These are phyloP conservation scores for Stephanodiscus triporus DNA, from an alignment of 108 stramenopile species.

Conservation along the genomic window DNA sequence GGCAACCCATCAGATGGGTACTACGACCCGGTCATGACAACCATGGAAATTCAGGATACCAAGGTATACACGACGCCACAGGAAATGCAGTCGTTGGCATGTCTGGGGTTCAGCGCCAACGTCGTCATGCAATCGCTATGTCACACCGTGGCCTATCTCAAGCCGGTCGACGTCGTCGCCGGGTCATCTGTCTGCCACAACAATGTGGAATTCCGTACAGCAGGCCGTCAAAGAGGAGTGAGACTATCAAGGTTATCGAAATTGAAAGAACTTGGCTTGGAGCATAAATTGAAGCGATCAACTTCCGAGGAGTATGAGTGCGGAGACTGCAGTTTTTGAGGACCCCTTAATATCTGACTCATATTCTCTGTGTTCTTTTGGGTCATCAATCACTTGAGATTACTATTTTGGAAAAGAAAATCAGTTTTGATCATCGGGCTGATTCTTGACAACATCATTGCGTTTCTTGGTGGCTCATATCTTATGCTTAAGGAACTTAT, in stretches of 20 bases:
- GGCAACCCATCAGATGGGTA: not conserved
- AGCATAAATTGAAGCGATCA: not conserved
- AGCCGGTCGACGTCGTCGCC: constrained; percentile 88
- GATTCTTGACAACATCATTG: no score
- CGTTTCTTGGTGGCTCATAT: no score
- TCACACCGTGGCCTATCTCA: constrained; percentile 96
- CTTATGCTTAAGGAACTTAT: no score
- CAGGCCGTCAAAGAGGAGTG: constrained; percentile 26
- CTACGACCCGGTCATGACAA: not conserved
- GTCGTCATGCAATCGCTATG: constrained; percentile 97
- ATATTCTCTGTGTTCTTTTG: not conserved
- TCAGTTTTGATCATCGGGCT: no score
- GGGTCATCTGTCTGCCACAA: not conserved
- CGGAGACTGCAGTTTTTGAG: constrained; percentile 17
- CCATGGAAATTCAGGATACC: constrained; percentile 87
- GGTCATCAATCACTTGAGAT: no score
- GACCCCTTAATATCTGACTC: not conserved
- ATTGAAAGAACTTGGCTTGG: constrained; percentile 34
- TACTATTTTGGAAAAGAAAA: no score
- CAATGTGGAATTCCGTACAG: not conserved
- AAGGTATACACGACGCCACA: constrained; percentile 96
- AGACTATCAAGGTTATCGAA: constrained; percentile 27
- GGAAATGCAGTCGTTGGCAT: constrained; percentile 88
- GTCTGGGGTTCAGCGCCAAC: constrained; percentile 93
- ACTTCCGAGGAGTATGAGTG: not conserved